Percentiles rank a stretch among this genome's conserved stretches.
Conservation (phyloP, 345 rosid genomes). For the Reutealis trisperma region DNA sequence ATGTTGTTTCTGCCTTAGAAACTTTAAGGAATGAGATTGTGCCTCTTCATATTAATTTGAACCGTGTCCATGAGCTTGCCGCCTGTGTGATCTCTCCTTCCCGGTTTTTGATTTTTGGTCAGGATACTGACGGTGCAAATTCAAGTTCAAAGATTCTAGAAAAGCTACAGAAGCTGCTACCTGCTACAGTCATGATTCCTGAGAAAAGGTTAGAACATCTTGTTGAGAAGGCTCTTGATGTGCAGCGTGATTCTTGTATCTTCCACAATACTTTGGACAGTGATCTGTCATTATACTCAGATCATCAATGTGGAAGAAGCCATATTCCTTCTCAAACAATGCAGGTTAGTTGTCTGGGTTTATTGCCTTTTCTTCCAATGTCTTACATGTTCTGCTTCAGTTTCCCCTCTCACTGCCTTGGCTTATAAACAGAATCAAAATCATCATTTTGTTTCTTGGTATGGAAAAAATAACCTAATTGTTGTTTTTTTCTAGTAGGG, state of each 20-base stretch:
- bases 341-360: conserved; percentile 44
- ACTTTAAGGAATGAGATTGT: conserved; percentile 68
- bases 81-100: conserved; percentile 42
- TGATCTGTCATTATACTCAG: conserved; percentile 59
- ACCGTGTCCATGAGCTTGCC: conserved; percentile 52
- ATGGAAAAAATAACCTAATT: not conserved
- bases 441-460: not conserved
- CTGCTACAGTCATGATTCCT: conserved; percentile 54
- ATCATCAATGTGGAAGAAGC: conserved; percentile 65
- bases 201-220: conserved; percentile 66
- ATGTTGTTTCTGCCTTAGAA: conserved; percentile 52
- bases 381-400: not conserved
- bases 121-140: conserved; percentile 33
- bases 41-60: conserved; percentile 44
- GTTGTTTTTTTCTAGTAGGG: not conserved
- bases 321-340: conserved; percentile 60
- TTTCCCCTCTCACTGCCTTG: not conserved
- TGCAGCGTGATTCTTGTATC: conserved; percentile 55
- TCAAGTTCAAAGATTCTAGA: conserved; percentile 52
- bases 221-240: conserved; percentile 63
- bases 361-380: not conserved
- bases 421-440: too few relatives aligned
- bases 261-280: conserved; percentile 58
- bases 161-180: conserved; percentile 56
- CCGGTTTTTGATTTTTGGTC: conserved; percentile 21